Base-by-base conservation (phyloP, 148 eudicot genomes). In the Vaccinium corymbosum region DNA sequence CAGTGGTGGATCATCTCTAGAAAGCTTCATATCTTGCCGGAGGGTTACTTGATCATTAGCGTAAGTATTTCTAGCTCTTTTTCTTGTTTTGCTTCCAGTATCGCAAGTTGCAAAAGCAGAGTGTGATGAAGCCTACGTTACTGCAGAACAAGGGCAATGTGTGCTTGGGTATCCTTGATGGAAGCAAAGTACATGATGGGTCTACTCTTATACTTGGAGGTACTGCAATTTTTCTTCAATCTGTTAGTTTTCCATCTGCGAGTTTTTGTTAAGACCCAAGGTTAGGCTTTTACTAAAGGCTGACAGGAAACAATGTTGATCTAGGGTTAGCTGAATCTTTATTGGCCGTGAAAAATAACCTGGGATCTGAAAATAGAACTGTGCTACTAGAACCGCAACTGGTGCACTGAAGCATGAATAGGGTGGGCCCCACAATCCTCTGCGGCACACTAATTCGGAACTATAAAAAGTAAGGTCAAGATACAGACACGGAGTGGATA, bases 141-240 rank as follows among this genome's bases (percentile, higher is more conserved):
- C 64, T 89, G 85, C 92, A 92, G 94, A 88, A 83, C 1, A 87
- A 88, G 79, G 93, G 94, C 29, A 90, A 90, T 87, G 90, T 89
- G 78, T 92, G 94, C 84, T 86, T 92, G 87, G 94, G 94, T 62
- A 86, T 92, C 79, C 92, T 92, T 61, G 91, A 92, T 82, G 94
- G 93, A 77, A 89, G 90, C 84, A 70, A 89, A 48, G 90, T 89
- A 12, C 91, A 87, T 59, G 91, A 86, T 56, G 93, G 92, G 22
- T 88, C 93, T 19, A 80, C 87, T 79, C 55, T 90, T 75, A 83
- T 92, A 68, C 91, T 92, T 75, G 94, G 94, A 89, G 94, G 94
- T 92, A 87, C 56, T 48, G 11, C 71, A 22, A 53, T 56, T 11
- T 64, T 66, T 72, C 8, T 11, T 68, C n/a, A 29, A 48, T 42